A percentile compares a stretch with the other conserved stretches of the same genome.
These are phyloP conservation scores for slime mould (Dictyostelium discoideum) DNA, from an alignment of 78 protist species.

Conservation along the genomic window dicty_2.7 NC_007088.5:505501-506000, in stretches of 20 bases:
- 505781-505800: constrained; percentile 31
- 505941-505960: not conserved
- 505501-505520: not conserved
- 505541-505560: constrained; percentile 14
- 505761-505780: constrained; percentile 35
- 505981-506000: not conserved
- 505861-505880: constrained; percentile 22
- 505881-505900: not conserved
- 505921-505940: not conserved
- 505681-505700: not conserved
- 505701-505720: constrained; percentile 2
- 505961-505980: not conserved
- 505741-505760: constrained; percentile 58
- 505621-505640: not conserved
- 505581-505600: not conserved
- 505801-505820: not conserved
- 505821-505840: constrained; percentile 28
- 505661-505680: not conserved
- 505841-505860: constrained; percentile 51
- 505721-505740: not conserved
- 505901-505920: constrained; percentile 11
- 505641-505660: not conserved
- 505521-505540: constrained; percentile 9
- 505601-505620: not conserved
- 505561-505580: not conserved